Base-by-base conservation (phyloP, 768 basidiomycete species). In the Leccinum ochraceum region DNA sequence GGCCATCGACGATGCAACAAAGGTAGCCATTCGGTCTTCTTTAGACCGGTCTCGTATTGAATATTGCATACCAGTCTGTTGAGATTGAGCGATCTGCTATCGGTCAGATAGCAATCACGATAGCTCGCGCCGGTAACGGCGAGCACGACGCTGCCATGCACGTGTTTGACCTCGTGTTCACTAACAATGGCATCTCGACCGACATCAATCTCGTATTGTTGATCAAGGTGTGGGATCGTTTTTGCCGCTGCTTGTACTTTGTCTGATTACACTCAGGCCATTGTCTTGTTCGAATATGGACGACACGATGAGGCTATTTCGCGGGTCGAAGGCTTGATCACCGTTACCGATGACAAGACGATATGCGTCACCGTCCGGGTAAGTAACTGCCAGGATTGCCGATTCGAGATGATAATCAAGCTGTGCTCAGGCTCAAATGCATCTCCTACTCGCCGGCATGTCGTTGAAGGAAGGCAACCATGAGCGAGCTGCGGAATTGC, bases 161-260 rank as follows among this genome's bases (percentile, higher is more conserved):
- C 20, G 4, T 17, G 16, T 60, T 66, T 24, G 62, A 67, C 39
- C 62, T 64, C 17, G 53, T 46, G 3, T 67, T 67, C 48, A 34
- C 6, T 3, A 32, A 32, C 32, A 20, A 59, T 0, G 20, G 17
- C 16, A 28, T 22, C 13, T 8, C 52, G 5, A 13, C 5, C 6
- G 66, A 67, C 11, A 61, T 22, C 9, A 44, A 30, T 3, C 37
- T 64, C 52, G 55, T 67, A 4, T 44, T 67, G 10, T 37, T 61
- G 5, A 56, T 67, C 26, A 67, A 64, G 62, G 66, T 57, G 17
- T 16, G n/a, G 2, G 2, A n/a, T 24, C 6, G 14, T 32, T 4
- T 0, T 24, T 0, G 0, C 1, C 6, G 36, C 13, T 36, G 7
- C n/a, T 36, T 13, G 14, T 50, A 20, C 14, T 0, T 52, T 20